A percentile compares a stretch with the other conserved stretches of the same genome.
Evolutionary conservation across 2,329 filamentous ascomycete species (phyloP).

Genomic region (Gnomoniopsis sp.): DNA sequence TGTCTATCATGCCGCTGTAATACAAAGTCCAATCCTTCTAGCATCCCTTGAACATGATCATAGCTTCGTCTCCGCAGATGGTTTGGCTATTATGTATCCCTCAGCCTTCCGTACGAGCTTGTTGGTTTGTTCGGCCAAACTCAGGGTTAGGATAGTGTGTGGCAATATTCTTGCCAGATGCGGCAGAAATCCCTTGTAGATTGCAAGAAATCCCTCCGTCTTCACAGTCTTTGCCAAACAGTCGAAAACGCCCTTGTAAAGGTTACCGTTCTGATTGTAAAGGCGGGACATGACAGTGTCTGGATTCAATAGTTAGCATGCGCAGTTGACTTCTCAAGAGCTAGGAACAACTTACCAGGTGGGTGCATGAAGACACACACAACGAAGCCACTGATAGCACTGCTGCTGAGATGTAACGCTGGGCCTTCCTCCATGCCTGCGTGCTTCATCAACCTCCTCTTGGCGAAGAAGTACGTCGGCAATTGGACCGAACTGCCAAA

Average conservation of each 20-base stretch:
- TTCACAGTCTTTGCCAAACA: conserved; percentile 87
- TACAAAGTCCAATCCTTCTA: neutral
- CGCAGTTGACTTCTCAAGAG: neutral
- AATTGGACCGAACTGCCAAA: conserved; percentile 95
- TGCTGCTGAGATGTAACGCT: conserved; percentile 82
- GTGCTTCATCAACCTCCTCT: conserved; percentile 77
- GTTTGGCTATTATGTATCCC: conserved; percentile 18
- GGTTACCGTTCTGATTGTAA: conserved; percentile 97
- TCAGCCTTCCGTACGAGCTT: conserved; percentile 84
- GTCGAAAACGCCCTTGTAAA: conserved; percentile 93
- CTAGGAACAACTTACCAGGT: conserved; percentile 55
- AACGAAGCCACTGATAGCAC: conserved; percentile 86
- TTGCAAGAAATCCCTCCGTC: conserved; percentile 85
- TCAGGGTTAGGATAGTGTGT: conserved; percentile 91
- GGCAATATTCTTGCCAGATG: conserved; percentile 92
- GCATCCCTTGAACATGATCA: neutral
- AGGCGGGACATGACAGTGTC: conserved; percentile 98
- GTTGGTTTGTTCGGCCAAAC: conserved; percentile 93
- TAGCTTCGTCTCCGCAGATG: conserved; percentile 8
- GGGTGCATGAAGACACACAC: conserved; percentile 99
- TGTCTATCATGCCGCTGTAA: neutral
- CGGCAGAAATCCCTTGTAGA: conserved; percentile 97
- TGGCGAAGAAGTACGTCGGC: conserved; percentile 97
- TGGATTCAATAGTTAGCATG: conserved; percentile 24
- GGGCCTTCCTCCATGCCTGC: conserved; percentile 88